phyloP scores from a whole-genome alignment of 345 rosid species.

The Lumnitzera littorea region DNA sequence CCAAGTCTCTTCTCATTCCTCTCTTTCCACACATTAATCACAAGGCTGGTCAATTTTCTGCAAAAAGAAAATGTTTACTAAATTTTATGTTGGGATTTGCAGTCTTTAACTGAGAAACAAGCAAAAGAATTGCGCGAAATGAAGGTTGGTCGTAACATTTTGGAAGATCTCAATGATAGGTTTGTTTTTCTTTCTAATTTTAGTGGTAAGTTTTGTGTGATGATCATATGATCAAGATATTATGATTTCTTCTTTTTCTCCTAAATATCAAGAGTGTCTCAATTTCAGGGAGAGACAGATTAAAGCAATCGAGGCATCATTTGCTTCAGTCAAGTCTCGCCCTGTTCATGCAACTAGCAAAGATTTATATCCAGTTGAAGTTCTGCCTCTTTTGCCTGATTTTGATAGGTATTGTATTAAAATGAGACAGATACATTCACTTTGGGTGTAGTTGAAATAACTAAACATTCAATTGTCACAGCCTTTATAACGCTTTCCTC shows the following conservation, averaged over 20 bases:
- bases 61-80: constrained; percentile 3
- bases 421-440: too few species aligned
- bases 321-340: constrained; percentile 65
- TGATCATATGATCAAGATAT: constrained; percentile 1
- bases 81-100: constrained; percentile 15
- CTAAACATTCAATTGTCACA: not conserved
- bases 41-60: too few species aligned
- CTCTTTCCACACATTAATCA: too few species aligned
- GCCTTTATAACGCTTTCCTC: not conserved
- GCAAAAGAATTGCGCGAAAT: constrained; percentile 85
- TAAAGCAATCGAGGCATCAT: constrained; percentile 85
- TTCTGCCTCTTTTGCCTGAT: constrained; percentile 78
- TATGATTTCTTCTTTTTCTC: constrained; percentile 7
- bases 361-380: constrained; percentile 62
- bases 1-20: too few species aligned
- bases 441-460: too few species aligned
- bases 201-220: too few species aligned
- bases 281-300: constrained; percentile 77
- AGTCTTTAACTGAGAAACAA: constrained; percentile 94
- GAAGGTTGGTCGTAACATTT: constrained; percentile 64
- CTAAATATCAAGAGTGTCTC: not conserved
- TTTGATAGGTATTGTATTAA: constrained; percentile 54
- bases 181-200: constrained; percentile 23
- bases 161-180: constrained; percentile 79
- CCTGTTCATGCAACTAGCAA: constrained; percentile 91